A percentile compares a stretch with the other conserved stretches of the same genome.
These are phyloP conservation scores for Fonsecaea monophora DNA, from an alignment of 2,329 filamentous ascomycete genomes.

Conservation along the genomic window DNA sequence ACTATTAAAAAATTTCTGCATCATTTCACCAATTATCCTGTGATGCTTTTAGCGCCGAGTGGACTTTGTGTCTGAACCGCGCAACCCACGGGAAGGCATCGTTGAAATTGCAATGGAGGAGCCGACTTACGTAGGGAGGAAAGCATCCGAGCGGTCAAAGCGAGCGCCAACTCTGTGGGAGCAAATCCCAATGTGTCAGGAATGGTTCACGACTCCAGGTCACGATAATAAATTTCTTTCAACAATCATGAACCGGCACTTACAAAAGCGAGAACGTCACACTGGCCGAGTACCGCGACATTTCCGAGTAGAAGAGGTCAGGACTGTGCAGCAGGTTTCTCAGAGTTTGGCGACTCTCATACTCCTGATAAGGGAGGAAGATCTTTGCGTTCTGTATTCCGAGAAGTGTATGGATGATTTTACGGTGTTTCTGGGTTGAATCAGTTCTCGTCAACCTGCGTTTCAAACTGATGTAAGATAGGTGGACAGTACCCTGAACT, in stretches of 20 bases:
- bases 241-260: not conserved
- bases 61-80: not conserved
- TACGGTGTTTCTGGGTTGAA: conserved; percentile 13
- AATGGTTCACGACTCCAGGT: not conserved
- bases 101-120: not conserved
- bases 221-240: not conserved
- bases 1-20: conserved; percentile 19
- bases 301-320: conserved; percentile 9
- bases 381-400: conserved; percentile 19
- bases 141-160: conserved; percentile 12
- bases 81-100: not conserved
- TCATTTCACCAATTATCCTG: conserved; percentile 13
- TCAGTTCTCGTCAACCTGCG: not conserved
- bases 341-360: conserved; percentile 14
- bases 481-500: conserved; percentile 11
- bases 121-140: conserved; percentile 4
- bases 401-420: conserved; percentile 15
- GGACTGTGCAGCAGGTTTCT: conserved; percentile 3
- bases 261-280: conserved; percentile 14
- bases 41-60: not conserved
- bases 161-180: conserved; percentile 9
- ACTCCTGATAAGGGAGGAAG: conserved; percentile 17
- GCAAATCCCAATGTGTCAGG: not conserved
- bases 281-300: conserved; percentile 17
- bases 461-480: not conserved